phyloP scores from a whole-genome alignment of 495 filamentous ascomycete genomes.

The Hypoxylon crocopeplum region DNA sequence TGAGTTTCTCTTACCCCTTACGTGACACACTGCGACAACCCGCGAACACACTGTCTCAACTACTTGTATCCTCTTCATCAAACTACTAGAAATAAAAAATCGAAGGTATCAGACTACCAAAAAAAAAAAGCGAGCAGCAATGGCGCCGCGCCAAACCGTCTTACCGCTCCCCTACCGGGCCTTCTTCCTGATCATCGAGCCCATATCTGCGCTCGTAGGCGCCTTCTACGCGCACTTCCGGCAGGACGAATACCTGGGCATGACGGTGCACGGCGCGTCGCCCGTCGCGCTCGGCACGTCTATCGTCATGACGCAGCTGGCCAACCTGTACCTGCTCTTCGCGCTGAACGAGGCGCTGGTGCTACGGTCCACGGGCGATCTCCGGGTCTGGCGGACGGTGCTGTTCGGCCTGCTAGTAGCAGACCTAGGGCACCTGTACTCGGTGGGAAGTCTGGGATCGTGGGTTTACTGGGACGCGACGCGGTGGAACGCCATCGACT shows the following conservation, averaged over 20 bases:
- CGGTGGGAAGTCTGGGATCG: constrained; percentile 56
- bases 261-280: constrained; percentile 61
- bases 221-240: constrained; percentile 67
- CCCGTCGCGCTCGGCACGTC: constrained; percentile 52
- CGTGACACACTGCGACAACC: no score
- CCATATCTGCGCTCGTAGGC: constrained; percentile 67
- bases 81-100: neutral
- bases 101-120: neutral
- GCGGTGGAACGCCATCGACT: constrained; percentile 69
- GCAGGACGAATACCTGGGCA: constrained; percentile 63
- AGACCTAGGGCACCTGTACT: constrained; percentile 72
- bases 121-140: constrained; percentile 10
- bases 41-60: neutral
- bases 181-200: constrained; percentile 74
- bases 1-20: neutral
- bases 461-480: constrained; percentile 62
- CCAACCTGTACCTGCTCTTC: constrained; percentile 70
- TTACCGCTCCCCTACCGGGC: constrained; percentile 61
- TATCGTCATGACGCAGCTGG: constrained; percentile 67
- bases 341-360: constrained; percentile 73
- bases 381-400: constrained; percentile 68
- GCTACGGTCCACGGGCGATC: constrained; percentile 65
- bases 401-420: constrained; percentile 67
- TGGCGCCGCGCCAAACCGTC: constrained; percentile 38
- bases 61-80: neutral